These are phyloP conservation scores for Talaromyces albobiverticillius DNA, from an alignment of 2,329 filamentous ascomycete genomes.

Conservation along the genomic window DNA sequence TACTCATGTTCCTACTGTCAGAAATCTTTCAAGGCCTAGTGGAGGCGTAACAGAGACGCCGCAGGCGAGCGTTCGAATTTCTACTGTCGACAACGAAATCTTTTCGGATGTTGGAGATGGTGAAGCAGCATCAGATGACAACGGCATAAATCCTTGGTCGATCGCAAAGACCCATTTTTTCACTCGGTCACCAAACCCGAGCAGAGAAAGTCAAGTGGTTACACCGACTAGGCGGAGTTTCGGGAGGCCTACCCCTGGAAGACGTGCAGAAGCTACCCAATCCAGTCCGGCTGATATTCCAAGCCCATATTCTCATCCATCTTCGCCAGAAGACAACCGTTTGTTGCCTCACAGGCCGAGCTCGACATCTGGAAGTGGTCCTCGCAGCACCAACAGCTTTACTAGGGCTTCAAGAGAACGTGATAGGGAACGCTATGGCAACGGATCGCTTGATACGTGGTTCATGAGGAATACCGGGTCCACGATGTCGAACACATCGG, in stretches of 20 bases:
- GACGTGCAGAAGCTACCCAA: background rate
- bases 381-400: background rate
- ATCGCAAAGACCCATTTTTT: conserved; percentile 31
- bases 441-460: conserved; percentile 32
- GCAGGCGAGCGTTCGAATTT: background rate
- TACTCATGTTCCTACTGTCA: background rate
- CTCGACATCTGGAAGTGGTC: conserved; percentile 14
- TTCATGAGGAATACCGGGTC: conserved; percentile 18
- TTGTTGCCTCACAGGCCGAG: background rate
- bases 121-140: conserved; percentile 4
- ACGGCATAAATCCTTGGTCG: conserved; percentile 34
- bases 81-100: background rate
- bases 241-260: background rate
- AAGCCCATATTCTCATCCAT: conserved; percentile 10
- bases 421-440: conserved; percentile 22
- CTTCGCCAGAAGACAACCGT: conserved; percentile 15
- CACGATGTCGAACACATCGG: background rate
- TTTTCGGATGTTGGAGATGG: background rate
- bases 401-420: conserved; percentile 19
- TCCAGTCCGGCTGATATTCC: conserved; percentile 11
- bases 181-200: conserved; percentile 10
- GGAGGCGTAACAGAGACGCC: background rate
- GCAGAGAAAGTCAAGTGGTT: conserved; percentile 17
- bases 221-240: conserved; percentile 15
- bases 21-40: background rate